Evolutionary conservation across 2,329 filamentous ascomycete genomes (phyloP).

Genomic region (Sclerotiophoma versabilis): DNA sequence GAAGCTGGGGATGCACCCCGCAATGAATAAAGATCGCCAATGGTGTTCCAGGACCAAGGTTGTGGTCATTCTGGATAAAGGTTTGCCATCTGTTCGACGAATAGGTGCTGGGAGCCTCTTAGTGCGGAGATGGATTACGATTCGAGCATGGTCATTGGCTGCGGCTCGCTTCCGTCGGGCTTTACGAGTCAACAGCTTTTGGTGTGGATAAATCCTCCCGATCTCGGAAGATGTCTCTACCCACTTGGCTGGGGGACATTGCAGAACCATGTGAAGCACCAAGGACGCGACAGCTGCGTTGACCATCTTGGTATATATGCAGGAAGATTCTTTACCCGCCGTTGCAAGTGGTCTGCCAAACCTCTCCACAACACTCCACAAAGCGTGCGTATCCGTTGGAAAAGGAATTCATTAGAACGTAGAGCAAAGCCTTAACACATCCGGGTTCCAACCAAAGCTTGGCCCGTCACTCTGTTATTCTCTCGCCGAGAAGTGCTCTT

Average conservation of each 20-base stretch:
- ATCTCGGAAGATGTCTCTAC: conserved; percentile 21
- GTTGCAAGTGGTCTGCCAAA: background rate
- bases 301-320: conserved; percentile 5
- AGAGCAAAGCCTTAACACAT: conserved; percentile 4
- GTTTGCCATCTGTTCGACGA: background rate
- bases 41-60: conserved; percentile 1
- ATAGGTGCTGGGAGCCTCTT: conserved; percentile 5
- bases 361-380: conserved; percentile 17
- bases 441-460: background rate
- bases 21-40: conserved; percentile 9
- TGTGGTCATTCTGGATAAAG: conserved; percentile 10
- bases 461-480: background rate
- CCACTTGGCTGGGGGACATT: conserved; percentile 7
- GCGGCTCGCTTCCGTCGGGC: background rate
- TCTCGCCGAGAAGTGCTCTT: background rate
- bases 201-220: conserved; percentile 15
- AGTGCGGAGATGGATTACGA: conserved; percentile 8
- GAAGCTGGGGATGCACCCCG: conserved; percentile 15
- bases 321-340: conserved; percentile 15
- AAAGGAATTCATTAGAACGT: conserved; percentile 10
- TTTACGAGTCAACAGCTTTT: conserved; percentile 2
- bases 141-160: conserved; percentile 1
- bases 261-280: conserved; percentile 10
- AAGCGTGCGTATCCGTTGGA: conserved; percentile 9
- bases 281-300: background rate